A percentile compares a stretch with the other conserved stretches of the same genome.
These are phyloP conservation scores for Rasamsonia emersonii DNA, from an alignment of 2,329 filamentous ascomycete genomes.

Conservation along the genomic window DNA sequence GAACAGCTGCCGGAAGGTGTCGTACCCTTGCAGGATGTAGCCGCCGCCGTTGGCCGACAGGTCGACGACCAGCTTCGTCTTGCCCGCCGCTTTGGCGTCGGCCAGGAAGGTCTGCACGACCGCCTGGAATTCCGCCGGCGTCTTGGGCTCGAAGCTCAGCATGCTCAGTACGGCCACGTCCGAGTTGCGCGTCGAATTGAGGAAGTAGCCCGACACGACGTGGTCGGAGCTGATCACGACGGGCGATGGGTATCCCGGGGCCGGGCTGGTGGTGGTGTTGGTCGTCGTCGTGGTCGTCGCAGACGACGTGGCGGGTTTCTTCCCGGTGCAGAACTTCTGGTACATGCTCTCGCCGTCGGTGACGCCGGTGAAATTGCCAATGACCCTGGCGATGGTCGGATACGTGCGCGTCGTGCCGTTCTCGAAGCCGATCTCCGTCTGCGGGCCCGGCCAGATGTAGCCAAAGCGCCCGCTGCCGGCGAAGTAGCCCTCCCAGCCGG, in stretches of 20 bases:
- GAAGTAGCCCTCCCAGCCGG: slow-evolving; percentile 16
- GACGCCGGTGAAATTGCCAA: slow-evolving; percentile 29
- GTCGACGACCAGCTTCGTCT: slow-evolving; percentile 54
- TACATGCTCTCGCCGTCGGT: slow-evolving; percentile 34
- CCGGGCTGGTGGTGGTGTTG: slow-evolving; percentile 6
- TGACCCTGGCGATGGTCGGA: slow-evolving; percentile 23
- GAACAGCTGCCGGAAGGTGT: slow-evolving; percentile 46
- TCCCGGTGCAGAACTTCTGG: slow-evolving; percentile 24
- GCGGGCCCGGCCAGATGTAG: no score
- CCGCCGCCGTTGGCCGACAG: slow-evolving; percentile 53
- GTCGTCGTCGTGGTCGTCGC: slow-evolving; percentile 11
- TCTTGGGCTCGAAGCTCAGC: slow-evolving; percentile 26
- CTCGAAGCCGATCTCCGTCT: no score
- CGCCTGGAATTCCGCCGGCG: slow-evolving; percentile 26
- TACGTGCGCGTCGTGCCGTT: no score
- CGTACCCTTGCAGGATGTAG: slow-evolving; percentile 34
- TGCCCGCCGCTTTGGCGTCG: slow-evolving; percentile 36
- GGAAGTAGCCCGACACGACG: slow-evolving; percentile 37
- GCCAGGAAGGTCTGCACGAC: slow-evolving; percentile 39
- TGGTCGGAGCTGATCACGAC: slow-evolving; percentile 25
- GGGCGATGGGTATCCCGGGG: slow-evolving; percentile 29
- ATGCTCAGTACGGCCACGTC: slow-evolving; percentile 40
- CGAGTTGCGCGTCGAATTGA: slow-evolving; percentile 27
- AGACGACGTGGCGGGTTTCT: slow-evolving; percentile 5
- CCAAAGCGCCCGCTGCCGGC: slow-evolving; percentile 10